Base-by-base conservation (phyloP, 768 basidiomycete genomes). In the Dictyophora rubrovolvata region DNA sequence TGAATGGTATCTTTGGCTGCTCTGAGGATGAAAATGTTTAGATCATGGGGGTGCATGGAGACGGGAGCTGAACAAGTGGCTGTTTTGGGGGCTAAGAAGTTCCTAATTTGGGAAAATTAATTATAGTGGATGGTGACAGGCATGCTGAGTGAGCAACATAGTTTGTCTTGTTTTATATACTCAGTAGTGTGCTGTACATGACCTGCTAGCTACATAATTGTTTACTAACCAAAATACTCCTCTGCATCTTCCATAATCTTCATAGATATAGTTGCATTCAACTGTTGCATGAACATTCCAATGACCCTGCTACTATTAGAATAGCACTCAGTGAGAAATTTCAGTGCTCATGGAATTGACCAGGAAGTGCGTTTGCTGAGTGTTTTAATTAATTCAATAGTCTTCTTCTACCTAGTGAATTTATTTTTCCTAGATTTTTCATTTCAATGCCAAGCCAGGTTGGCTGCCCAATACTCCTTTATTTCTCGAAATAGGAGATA, bases 91-190 rank as follows among this genome's bases (percentile, higher is more conserved):
- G 60, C 64, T 69, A 61, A 7, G 69, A 70, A 33, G 69, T 67
- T 23, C 74, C 71, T 60, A 51, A 22, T 23, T 34, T 77, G 63
- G 64, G 69, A 68, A 83, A 89, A 16, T 79, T 77, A n/a, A n/a
- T n/a, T n/a, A n/a, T n/a, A n/a, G n/a, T n/a, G 22, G 66, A 52
- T 1, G 89, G 50, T 18, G 49, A 7, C 12, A 48, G n/a, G 48
- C 48, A 18, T 16, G 48, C 34, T 1, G 56, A 58, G 36, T 58
- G 88, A 23, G 90, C 84, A 65, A 87, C 82, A 65, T 89, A 82
- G 1, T 83, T 82, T 36, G 56, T 58, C 36, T 58, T 48, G 23
- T 77, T 83, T 89, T 89, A 91, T 70, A 88, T 86, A 63, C 90
- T 87, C 67, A 79, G 83, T 57, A 91, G 70, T n/a, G 2, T 81